These are phyloP conservation scores for Lablab purpureus DNA, from an alignment of 306 rosid species.

Conservation along the genomic window DNA sequence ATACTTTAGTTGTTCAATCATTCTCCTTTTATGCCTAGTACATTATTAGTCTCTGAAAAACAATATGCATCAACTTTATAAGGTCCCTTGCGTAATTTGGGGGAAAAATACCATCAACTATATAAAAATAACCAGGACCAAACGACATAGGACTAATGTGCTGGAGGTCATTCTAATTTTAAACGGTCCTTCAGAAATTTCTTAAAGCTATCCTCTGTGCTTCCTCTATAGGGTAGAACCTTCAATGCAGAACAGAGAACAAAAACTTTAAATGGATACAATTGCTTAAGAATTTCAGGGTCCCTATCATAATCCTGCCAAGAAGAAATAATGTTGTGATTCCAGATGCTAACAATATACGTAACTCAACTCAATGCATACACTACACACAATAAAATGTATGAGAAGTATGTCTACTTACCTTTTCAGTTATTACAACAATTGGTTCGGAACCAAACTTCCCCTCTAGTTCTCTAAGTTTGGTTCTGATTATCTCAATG, in stretches of 20 bases:
- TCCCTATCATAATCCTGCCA: constrained; percentile 93
- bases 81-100: background rate
- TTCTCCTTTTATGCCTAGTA: background rate
- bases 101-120: background rate
- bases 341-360: background rate
- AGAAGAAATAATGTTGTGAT: constrained; percentile 19
- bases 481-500: constrained; percentile 60
- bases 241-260: constrained; percentile 70
- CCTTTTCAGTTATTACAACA: constrained; percentile 88
- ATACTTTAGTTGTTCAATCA: background rate
- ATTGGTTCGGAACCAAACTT: constrained; percentile 68
- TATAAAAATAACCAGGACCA: background rate
- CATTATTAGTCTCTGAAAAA: background rate
- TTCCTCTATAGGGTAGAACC: constrained; percentile 53
- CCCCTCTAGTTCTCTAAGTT: constrained; percentile 63
- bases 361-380: constrained; percentile 21
- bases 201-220: constrained; percentile 69
- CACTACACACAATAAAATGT: background rate
- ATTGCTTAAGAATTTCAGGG: constrained; percentile 58
- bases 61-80: background rate
- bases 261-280: constrained; percentile 65
- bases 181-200: constrained; percentile 59
- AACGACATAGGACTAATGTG: background rate
- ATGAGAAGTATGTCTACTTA: constrained; percentile 43
- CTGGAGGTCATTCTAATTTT: constrained; percentile 45